These are phyloP conservation scores for Tulasnella sp. DNA, from an alignment of 768 basidiomycete species.

Conservation along the genomic window DNA sequence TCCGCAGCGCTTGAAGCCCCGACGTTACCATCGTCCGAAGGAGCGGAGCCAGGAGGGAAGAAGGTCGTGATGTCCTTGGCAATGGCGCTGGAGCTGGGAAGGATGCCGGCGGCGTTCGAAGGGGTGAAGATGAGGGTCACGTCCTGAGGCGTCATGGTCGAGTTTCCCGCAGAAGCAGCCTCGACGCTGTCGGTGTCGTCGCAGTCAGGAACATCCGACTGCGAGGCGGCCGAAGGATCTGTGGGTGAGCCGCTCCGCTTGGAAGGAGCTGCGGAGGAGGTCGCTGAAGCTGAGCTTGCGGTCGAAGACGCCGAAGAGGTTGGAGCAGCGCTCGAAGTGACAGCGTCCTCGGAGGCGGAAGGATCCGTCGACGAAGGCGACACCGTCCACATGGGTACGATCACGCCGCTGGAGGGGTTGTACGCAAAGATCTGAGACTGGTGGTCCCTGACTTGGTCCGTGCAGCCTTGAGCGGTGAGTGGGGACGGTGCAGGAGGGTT, in stretches of 20 bases:
- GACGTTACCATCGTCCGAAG: not conserved
- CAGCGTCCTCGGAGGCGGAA: constrained; percentile 11
- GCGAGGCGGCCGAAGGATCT: not conserved
- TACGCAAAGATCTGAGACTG: constrained; percentile 49
- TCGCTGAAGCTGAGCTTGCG: constrained; percentile 12
- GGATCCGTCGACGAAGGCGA: constrained; percentile 21
- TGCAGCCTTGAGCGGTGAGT: constrained; percentile 40
- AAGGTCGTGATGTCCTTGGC: not conserved
- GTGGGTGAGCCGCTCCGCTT: not conserved
- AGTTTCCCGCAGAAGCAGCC: not conserved
- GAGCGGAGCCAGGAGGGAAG: not conserved
- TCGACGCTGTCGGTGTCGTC: not conserved
- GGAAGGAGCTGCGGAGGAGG: constrained; percentile 16
- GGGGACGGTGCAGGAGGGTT: constrained; percentile 37
- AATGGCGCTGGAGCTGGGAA: not conserved
- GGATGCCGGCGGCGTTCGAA: constrained; percentile 22
- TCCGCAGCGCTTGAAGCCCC: not conserved
- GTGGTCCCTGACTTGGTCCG: constrained; percentile 15
- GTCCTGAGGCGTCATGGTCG: constrained; percentile 24
- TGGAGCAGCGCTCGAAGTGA: constrained; percentile 7
- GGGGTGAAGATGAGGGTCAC: constrained; percentile 47
- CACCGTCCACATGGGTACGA: constrained; percentile 44
- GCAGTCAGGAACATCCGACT: not conserved
- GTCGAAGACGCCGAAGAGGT: constrained; percentile 16
- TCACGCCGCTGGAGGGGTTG: constrained; percentile 33